A percentile compares a stretch with the other conserved stretches of the same genome.
Evolutionary conservation across 176 grass and related monocot genomes (phyloP).

Genomic region (Tuctoria greenei): DNA sequence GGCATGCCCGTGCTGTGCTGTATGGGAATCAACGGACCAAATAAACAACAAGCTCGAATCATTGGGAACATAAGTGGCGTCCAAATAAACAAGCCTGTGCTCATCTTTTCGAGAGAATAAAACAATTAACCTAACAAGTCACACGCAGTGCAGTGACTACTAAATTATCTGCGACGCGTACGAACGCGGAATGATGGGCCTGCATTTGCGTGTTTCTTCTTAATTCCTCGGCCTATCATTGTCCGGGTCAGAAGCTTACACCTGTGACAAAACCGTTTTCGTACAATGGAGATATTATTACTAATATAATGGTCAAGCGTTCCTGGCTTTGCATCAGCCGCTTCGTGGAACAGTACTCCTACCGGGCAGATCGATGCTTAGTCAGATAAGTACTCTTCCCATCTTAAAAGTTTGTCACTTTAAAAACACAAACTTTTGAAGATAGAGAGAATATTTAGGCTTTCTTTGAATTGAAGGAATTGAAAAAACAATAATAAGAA

Average conservation of each 20-base stretch:
- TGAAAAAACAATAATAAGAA: too few species aligned
- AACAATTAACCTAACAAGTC: too few species aligned
- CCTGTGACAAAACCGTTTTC: background rate
- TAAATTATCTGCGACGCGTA: background rate
- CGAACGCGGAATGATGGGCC: conserved; percentile 24
- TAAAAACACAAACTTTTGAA: too few species aligned
- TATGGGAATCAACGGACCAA: too few species aligned
- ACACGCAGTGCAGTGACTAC: background rate
- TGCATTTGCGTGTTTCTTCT: background rate
- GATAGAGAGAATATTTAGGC: too few species aligned
- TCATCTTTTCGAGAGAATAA: conserved; percentile 3
- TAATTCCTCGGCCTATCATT: conserved; percentile 33
- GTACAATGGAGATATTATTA: background rate
- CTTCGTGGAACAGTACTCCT: background rate
- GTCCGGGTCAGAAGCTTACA: conserved; percentile 30
- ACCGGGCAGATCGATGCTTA: background rate
- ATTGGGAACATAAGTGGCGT: too few species aligned
- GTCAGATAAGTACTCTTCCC: too few species aligned
- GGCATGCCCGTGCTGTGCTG: too few species aligned
- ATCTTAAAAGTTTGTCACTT: too few species aligned
- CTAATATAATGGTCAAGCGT: background rate
- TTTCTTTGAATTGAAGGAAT: too few species aligned
- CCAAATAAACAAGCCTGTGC: background rate
- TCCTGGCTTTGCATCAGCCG: background rate
- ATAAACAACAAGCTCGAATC: too few species aligned